Conservation (phyloP, 2,329 filamentous ascomycete genomes). For the Lasiodiplodia citricola region DNA sequence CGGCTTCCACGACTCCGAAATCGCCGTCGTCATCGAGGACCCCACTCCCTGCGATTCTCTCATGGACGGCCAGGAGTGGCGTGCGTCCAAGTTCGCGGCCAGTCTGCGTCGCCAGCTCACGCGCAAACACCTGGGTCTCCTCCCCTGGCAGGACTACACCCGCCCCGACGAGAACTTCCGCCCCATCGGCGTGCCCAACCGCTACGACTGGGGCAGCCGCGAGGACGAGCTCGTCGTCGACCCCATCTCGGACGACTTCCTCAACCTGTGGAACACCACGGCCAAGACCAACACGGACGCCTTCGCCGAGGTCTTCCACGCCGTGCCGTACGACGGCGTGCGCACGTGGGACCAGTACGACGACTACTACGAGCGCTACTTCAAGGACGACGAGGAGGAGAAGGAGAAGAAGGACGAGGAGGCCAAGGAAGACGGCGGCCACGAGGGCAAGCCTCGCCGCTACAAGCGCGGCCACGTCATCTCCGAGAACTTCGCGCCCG, state of each 20-base stretch:
- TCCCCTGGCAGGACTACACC: slow-evolving; percentile 74
- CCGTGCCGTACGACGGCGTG: slow-evolving; percentile 71
- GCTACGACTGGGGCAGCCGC: slow-evolving; percentile 54
- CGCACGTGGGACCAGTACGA: slow-evolving; percentile 76
- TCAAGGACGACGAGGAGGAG: slow-evolving; percentile 54
- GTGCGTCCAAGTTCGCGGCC: slow-evolving; percentile 76
- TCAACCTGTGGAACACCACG: slow-evolving; percentile 72
- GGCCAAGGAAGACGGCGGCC: slow-evolving; percentile 40
- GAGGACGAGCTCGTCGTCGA: slow-evolving; percentile 69
- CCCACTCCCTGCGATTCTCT: slow-evolving; percentile 69
- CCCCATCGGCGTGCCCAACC: slow-evolving; percentile 62
- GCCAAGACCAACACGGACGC: slow-evolving; percentile 80
- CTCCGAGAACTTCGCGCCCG: slow-evolving; percentile 51
- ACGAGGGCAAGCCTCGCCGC: slow-evolving; percentile 54
- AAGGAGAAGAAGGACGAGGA: slow-evolving; percentile 41
- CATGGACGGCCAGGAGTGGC: slow-evolving; percentile 76
- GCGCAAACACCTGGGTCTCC: slow-evolving; percentile 87
- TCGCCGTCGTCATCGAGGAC: slow-evolving; percentile 88
- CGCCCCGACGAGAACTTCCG: slow-evolving; percentile 62
- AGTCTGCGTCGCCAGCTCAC: slow-evolving; percentile 84
- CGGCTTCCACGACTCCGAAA: slow-evolving; percentile 83
- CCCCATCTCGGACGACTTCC: slow-evolving; percentile 72
- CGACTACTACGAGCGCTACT: slow-evolving; percentile 70
- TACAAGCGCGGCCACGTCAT: slow-evolving; percentile 90
- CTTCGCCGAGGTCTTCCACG: slow-evolving; percentile 83